Conservation (phyloP, 78 protist species). For the Acrasis kona region DNA sequence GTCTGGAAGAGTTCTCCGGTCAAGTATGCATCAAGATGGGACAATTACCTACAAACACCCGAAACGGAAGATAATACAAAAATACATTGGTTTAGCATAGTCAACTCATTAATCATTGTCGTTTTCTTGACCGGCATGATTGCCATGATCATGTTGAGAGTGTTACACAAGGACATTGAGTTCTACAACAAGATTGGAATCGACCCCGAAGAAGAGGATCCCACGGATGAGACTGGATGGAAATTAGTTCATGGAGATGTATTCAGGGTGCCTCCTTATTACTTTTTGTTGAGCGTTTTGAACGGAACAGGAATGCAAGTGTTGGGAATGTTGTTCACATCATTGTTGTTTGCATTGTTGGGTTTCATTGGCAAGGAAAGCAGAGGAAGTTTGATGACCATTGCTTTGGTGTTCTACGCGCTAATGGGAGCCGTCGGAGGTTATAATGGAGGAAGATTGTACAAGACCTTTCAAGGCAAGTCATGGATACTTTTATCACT, state of each 20-base stretch:
- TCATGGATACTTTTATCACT: constrained; percentile 39
- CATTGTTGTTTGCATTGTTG: constrained; percentile 61
- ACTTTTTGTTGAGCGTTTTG: constrained; percentile 56
- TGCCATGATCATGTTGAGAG: constrained; percentile 86
- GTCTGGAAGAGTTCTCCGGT: constrained; percentile 37
- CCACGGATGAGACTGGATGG: constrained; percentile 92
- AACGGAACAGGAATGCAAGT: constrained; percentile 84
- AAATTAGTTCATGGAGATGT: constrained; percentile 95
- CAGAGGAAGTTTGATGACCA: constrained; percentile 77
- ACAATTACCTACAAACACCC: constrained; percentile 66
- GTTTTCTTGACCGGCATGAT: constrained; percentile 86
- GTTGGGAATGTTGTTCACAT: constrained; percentile 54
- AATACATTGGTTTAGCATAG: constrained; percentile 91
- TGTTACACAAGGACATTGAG: constrained; percentile 42
- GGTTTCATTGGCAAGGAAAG: constrained; percentile 95
- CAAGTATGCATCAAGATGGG: constrained; percentile 94
- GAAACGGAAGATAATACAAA: constrained; percentile 39
- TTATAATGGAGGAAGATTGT: constrained; percentile 34
- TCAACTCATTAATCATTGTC: constrained; percentile 88
- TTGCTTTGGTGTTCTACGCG: constrained; percentile 77
- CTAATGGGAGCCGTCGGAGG: constrained; percentile 61
- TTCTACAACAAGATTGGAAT: neutral
- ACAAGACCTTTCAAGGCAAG: constrained; percentile 32
- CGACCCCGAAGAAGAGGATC: constrained; percentile 31
- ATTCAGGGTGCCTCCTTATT: constrained; percentile 81